Conservation (phyloP, 352 stramenopile species). For the Globisporangium viniferum region DNA sequence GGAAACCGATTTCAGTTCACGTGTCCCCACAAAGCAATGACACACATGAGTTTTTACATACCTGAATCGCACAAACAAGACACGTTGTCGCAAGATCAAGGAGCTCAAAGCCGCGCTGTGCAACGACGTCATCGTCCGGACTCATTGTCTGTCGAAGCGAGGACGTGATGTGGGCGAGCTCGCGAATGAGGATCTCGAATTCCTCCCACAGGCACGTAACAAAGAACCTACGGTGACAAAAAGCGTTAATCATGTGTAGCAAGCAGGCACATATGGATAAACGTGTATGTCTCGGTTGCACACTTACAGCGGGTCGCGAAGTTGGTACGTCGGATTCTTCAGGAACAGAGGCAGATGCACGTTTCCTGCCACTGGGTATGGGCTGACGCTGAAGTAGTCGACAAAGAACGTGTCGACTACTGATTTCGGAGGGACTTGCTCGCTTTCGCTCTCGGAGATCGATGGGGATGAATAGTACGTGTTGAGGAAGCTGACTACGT, state of each 20-base stretch:
- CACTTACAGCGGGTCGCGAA: conserved; percentile 89
- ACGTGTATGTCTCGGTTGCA: too few relatives aligned
- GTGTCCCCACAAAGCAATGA: background rate
- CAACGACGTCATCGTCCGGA: conserved; percentile 58
- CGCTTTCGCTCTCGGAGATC: conserved; percentile 36
- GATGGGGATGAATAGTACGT: conserved; percentile 65
- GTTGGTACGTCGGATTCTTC: conserved; percentile 89
- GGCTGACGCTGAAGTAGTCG: conserved; percentile 72
- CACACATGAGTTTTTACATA: conserved; percentile 18
- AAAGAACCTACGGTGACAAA: conserved; percentile 47
- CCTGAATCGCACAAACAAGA: conserved; percentile 71
- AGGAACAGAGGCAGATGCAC: conserved; percentile 93
- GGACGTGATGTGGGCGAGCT: conserved; percentile 66
- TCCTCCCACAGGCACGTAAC: conserved; percentile 75
- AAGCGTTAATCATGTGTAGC: background rate
- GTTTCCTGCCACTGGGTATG: conserved; percentile 72
- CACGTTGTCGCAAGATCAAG: conserved; percentile 75
- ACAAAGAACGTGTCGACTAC: conserved; percentile 61
- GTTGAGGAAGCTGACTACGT: conserved; percentile 73
- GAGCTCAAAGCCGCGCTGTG: conserved; percentile 63
- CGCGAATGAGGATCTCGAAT: conserved; percentile 68
- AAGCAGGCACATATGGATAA: too few relatives aligned
- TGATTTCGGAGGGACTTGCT: conserved; percentile 25
- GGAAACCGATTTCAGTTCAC: background rate
- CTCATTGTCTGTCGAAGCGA: conserved; percentile 58